A percentile compares a stretch with the other conserved stretches of the same genome.
These are phyloP conservation scores for Daldinia grandis DNA, from an alignment of 495 filamentous ascomycete genomes.

Conservation along the genomic window DNA sequence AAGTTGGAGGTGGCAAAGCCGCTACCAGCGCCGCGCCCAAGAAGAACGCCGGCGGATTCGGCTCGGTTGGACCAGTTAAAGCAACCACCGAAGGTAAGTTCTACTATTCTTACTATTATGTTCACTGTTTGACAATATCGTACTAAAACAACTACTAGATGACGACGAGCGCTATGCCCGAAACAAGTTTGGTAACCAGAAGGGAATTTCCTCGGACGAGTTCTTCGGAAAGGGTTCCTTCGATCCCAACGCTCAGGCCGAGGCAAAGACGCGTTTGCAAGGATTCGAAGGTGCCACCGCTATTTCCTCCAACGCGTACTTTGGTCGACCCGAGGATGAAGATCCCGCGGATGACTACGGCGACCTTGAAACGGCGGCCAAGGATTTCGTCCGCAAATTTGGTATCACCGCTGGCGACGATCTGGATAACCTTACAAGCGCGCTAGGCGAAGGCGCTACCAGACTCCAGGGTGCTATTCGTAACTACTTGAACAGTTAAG, in stretches of 20 bases:
- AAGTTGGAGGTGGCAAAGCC: constrained; percentile 73
- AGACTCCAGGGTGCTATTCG: constrained; percentile 89
- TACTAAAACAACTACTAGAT: constrained; percentile 55
- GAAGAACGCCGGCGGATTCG: constrained; percentile 80
- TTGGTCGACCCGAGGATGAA: constrained; percentile 84
- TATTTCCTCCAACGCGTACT: constrained; percentile 96
- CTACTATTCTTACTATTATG: constrained; percentile 3
- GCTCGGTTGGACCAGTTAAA: constrained; percentile 78
- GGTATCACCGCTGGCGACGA: constrained; percentile 96
- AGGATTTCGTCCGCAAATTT: constrained; percentile 93
- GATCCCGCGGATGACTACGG: constrained; percentile 76
- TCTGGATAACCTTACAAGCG: constrained; percentile 82
- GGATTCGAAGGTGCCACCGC: constrained; percentile 91
- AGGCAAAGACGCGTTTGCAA: constrained; percentile 85
- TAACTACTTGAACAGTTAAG: constrained; percentile 71
- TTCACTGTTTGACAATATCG: neutral
- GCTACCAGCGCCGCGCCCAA: constrained; percentile 68
- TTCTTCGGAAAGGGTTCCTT: constrained; percentile 93
- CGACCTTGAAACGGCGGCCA: constrained; percentile 88
- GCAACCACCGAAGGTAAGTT: constrained; percentile 73
- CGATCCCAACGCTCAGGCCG: constrained; percentile 79
- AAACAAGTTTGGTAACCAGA: constrained; percentile 87
- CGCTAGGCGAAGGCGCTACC: constrained; percentile 83
- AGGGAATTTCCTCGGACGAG: constrained; percentile 96
- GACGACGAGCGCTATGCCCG: constrained; percentile 79